A percentile compares a stretch with the other conserved stretches of the same genome.
Conservation (phyloP, 2,329 filamentous ascomycete species). For the Aureobasidium melanogenum region DNA sequence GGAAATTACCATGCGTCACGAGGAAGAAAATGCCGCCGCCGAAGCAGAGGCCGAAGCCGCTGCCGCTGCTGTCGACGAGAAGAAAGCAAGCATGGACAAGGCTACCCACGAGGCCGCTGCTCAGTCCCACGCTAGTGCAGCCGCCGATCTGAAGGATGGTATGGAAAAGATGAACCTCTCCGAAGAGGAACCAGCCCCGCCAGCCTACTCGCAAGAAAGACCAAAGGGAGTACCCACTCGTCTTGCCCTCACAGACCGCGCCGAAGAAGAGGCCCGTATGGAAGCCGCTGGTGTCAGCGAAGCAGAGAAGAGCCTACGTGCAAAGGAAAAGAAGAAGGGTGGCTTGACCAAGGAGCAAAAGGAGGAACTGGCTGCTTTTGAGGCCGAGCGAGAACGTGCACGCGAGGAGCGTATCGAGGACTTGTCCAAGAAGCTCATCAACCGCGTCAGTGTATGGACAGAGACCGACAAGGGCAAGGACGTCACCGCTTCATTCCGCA, state of each 20-base stretch:
- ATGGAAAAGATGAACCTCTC: slow-evolving; percentile 14
- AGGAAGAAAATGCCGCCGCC: slow-evolving; percentile 39
- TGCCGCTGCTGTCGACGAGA: slow-evolving; percentile 45
- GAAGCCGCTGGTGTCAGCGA: slow-evolving; percentile 56
- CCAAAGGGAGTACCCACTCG: slow-evolving; percentile 60
- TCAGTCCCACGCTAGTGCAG: slow-evolving; percentile 10
- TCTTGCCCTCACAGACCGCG: slow-evolving; percentile 75
- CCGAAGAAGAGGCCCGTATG: slow-evolving; percentile 62
- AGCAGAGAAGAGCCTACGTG: slow-evolving; percentile 66
- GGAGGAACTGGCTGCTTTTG: slow-evolving; percentile 81
- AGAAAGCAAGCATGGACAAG: slow-evolving; percentile 30
- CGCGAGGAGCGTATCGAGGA: slow-evolving; percentile 85
- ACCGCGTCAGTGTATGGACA: slow-evolving; percentile 89
- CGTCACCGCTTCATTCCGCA: slow-evolving; percentile 81
- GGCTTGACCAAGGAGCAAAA: slow-evolving; percentile 84
- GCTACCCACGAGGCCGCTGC: not conserved
- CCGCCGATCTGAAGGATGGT: slow-evolving; percentile 24
- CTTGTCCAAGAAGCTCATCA: slow-evolving; percentile 73
- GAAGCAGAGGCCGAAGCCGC: slow-evolving; percentile 19
- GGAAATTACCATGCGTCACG: slow-evolving; percentile 86
- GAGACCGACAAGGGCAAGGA: slow-evolving; percentile 86
- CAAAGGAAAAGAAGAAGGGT: slow-evolving; percentile 83
- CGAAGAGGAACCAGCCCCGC: not conserved
- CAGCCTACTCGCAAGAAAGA: slow-evolving; percentile 20
- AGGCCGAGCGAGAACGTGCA: slow-evolving; percentile 72